Conservation (phyloP, 2,329 filamentous ascomycete species). For the Penicillium hesseltinei region DNA sequence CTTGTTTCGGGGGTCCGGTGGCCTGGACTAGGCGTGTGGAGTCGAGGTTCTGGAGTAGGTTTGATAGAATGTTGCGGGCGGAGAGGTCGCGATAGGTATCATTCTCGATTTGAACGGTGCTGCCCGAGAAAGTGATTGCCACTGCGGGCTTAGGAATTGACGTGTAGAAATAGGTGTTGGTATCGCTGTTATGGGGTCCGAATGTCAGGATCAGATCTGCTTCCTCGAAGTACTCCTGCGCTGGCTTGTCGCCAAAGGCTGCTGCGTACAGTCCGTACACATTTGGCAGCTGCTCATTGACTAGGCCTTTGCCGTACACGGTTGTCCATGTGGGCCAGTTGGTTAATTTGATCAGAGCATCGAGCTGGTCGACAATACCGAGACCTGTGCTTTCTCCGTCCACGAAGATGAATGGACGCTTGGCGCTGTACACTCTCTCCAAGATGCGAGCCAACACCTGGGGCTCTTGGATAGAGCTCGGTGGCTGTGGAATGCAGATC, state of each 20-base stretch:
- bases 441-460: conserved; percentile 37
- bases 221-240: conserved; percentile 38
- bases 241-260: conserved; percentile 35
- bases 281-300: conserved; percentile 50
- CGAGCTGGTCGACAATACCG: conserved; percentile 43
- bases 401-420: conserved; percentile 52
- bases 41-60: conserved; percentile 63
- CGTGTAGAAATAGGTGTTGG: conserved; percentile 67
- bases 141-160: conserved; percentile 74
- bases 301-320: conserved; percentile 51
- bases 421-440: conserved; percentile 45
- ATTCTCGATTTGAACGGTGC: conserved; percentile 69
- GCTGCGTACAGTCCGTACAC: conserved; percentile 53
- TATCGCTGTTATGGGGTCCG: conserved; percentile 41
- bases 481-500: conserved; percentile 15
- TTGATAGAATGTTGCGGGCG: conserved; percentile 75
- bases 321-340: conserved; percentile 51
- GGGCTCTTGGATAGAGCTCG: conserved; percentile 14
- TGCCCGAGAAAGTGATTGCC: conserved; percentile 78
- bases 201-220: conserved; percentile 42
- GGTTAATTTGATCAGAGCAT: conserved; percentile 46
- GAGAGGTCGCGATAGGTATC: conserved; percentile 74
- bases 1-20: conserved; percentile 24
- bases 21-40: conserved; percentile 55
- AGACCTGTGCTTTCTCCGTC: conserved; percentile 51